Evolutionary conservation across 2,329 filamentous ascomycete species (phyloP), one percentile per base, ranked within the genome.

Genomic region (Ophiostoma montium): DNA sequence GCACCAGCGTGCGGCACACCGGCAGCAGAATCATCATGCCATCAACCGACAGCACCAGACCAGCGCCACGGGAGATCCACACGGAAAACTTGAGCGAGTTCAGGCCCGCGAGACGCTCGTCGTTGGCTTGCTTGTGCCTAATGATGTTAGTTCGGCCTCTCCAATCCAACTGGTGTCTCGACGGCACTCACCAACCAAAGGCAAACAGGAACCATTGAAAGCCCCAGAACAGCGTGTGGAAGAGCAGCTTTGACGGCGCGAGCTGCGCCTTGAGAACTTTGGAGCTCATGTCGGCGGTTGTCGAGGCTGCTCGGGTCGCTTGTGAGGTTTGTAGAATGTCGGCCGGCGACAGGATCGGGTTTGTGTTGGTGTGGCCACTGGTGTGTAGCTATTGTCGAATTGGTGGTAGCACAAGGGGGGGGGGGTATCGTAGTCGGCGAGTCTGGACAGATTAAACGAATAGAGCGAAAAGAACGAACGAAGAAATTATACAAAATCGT

Each of bases 51-150:
- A 98, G 71, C 6, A 86, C 84, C 36, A 98, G 69, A 58, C 88
- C 92, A 48, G 92, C 90, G 62, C 90, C 92, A 72, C 92, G 80
- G 27, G 92, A 96, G 52, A 95, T 78, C 90, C 90, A 98, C 50
- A 98, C 92, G 3, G 90, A 96, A 67, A 76, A 96, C 49, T 74
- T 73, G 45, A 98, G 77, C 0, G 69, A 76, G 65, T 98, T 98
- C 43, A 98, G 74, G 38, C 76, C 76, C 5, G 82, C 82, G 27
- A 98, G 72, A 50, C 78, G 77, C 10, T 62, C 53, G 60, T 95
- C 84, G 5, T 62, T 57, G 32, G 65, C 72, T 71, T 98, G 92
- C 59, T 92, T 82, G 60, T 72, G 85, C 39, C 39, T 42, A 23
- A 15, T 16, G 23, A 2, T 38, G 54, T 65, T 48, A 66, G 60